phyloP scores from a whole-genome alignment of 2,329 filamentous ascomycete genomes.

The Ascochyta lentis region DNA sequence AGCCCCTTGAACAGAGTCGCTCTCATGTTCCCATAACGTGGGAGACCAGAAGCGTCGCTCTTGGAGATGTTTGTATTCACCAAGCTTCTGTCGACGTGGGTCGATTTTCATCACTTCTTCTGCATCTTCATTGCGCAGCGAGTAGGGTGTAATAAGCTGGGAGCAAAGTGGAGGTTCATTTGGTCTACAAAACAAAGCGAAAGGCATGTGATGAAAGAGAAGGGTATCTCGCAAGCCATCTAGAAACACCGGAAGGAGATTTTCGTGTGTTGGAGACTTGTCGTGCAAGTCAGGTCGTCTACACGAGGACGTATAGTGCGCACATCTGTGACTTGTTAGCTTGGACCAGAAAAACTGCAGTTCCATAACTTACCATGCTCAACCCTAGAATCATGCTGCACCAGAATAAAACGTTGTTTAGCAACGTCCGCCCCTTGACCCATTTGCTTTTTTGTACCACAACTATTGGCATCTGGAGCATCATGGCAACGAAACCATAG shows the following conservation, averaged over 20 bases:
- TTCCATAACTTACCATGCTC: conserved; percentile 67
- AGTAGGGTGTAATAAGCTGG: background rate
- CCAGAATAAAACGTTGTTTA: conserved; percentile 85
- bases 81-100: no score
- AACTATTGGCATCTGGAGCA: conserved; percentile 96
- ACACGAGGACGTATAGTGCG: conserved; percentile 50
- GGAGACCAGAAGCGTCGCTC: no score
- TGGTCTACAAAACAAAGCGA: background rate
- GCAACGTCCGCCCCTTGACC: conserved; percentile 74
- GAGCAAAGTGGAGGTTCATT: background rate
- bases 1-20: background rate
- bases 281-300: background rate
- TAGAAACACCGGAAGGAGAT: background rate
- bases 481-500: conserved; percentile 93
- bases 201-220: conserved; percentile 11
- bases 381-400: conserved; percentile 87
- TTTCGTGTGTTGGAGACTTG: background rate
- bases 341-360: background rate
- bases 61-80: no score
- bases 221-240: conserved; percentile 27
- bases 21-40: no score
- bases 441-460: conserved; percentile 82
- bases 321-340: conserved; percentile 44
- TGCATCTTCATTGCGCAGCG: no score
- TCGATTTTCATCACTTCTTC: no score